Conservation (phyloP, 2,329 filamentous ascomycete genomes). For the Beauveria asiatica region DNA sequence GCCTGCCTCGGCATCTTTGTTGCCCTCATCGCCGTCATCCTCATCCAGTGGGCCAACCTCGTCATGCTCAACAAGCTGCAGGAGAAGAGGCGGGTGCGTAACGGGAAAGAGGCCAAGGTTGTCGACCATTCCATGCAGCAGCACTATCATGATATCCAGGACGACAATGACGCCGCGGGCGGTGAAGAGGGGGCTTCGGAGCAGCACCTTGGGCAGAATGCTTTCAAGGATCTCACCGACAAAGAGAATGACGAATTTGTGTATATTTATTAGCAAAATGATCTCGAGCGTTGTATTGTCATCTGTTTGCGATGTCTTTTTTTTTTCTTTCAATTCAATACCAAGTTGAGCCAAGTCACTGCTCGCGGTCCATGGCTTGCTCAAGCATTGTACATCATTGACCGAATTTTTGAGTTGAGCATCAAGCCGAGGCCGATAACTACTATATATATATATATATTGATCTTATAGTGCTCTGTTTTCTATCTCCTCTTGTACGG, state of each 20-base stretch:
- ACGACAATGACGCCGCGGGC: constrained; percentile 18
- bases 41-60: constrained; percentile 47
- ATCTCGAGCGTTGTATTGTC: neutral
- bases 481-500: too few species aligned
- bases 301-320: neutral
- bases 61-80: constrained; percentile 50
- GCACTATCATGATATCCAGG: constrained; percentile 29
- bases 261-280: constrained; percentile 42
- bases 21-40: constrained; percentile 41
- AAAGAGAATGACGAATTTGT: constrained; percentile 60
- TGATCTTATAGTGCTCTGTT: too few species aligned
- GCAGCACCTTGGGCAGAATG: constrained; percentile 35
- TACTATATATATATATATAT: too few species aligned
- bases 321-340: too few species aligned
- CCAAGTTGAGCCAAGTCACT: too few species aligned
- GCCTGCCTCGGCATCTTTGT: constrained; percentile 47
- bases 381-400: neutral
- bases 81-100: constrained; percentile 41
- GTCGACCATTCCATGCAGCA: constrained; percentile 53
- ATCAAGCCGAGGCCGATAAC: too few species aligned
- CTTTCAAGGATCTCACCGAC: constrained; percentile 54
- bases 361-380: too few species aligned
- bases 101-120: constrained; percentile 53
- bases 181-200: constrained; percentile 17
- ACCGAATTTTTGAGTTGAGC: too few species aligned